Conservation (phyloP, 2,329 filamentous ascomycete genomes). For the Stachybotrys echinatus region DNA sequence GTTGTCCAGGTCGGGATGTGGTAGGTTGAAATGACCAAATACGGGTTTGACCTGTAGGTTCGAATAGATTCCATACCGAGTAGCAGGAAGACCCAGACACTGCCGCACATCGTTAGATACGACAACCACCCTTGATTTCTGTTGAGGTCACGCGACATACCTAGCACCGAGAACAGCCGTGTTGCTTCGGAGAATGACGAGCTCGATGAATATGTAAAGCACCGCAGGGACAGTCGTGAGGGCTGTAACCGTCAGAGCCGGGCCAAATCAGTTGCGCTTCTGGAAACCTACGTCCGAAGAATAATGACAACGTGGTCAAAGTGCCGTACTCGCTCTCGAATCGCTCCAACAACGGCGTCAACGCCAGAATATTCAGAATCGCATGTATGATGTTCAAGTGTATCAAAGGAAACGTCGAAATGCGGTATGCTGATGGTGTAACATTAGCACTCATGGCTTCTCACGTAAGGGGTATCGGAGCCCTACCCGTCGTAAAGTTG, state of each 20-base stretch:
- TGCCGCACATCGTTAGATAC: constrained; percentile 27
- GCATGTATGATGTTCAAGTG: constrained; percentile 79
- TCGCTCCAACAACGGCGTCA: constrained; percentile 84
- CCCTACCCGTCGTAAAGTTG: constrained; percentile 60
- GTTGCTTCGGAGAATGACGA: constrained; percentile 64
- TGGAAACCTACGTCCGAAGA: constrained; percentile 76
- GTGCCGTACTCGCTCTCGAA: constrained; percentile 94
- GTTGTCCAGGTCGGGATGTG: constrained; percentile 90
- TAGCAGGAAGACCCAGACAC: constrained; percentile 89
- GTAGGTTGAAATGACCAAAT: constrained; percentile 57
- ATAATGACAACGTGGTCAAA: constrained; percentile 77
- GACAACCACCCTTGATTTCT: background rate
- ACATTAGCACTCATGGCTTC: constrained; percentile 3
- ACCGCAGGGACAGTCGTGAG: constrained; percentile 77
- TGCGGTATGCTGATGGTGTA: constrained; percentile 66
- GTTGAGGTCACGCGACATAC: constrained; percentile 37
- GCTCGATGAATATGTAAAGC: constrained; percentile 76
- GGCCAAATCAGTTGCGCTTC: background rate
- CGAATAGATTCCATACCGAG: constrained; percentile 81
- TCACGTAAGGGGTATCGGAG: background rate
- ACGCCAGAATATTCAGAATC: constrained; percentile 70
- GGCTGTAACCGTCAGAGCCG: constrained; percentile 39
- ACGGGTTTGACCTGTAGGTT: constrained; percentile 75
- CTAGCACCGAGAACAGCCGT: constrained; percentile 76
- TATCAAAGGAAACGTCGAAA: constrained; percentile 88